phyloP scores from a whole-genome alignment of 2,329 filamentous ascomycete genomes.

The Davidsoniella australis region DNA sequence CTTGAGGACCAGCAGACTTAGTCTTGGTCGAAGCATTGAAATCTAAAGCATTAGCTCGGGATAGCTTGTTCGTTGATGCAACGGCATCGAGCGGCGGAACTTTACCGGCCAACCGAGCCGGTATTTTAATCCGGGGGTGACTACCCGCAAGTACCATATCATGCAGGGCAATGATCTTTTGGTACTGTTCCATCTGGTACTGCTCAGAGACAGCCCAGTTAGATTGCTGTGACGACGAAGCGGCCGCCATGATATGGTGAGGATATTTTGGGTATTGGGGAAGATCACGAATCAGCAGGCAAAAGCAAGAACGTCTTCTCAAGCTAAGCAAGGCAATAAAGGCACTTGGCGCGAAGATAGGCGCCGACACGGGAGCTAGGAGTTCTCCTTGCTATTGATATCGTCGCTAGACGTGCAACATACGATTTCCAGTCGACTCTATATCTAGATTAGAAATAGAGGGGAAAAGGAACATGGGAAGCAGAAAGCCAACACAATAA shows the following conservation, averaged over 20 bases:
- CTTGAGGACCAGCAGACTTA: not conserved
- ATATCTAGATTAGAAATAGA: too few relatives aligned
- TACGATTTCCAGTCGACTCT: too few relatives aligned
- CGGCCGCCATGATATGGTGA: constrained; percentile 1
- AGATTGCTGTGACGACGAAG: not conserved
- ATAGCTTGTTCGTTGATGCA: constrained; percentile 1
- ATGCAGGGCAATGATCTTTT: constrained; percentile 64
- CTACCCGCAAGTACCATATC: constrained; percentile 66
- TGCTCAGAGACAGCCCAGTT: constrained; percentile 6
- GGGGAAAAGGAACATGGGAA: too few relatives aligned
- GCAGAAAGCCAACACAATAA: too few relatives aligned
- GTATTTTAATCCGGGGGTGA: constrained; percentile 45
- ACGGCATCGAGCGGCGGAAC: constrained; percentile 14
- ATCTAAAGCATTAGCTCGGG: not conserved
- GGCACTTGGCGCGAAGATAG: too few relatives aligned
- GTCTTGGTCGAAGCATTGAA: not conserved
- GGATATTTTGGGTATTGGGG: not conserved
- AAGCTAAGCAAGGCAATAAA: too few relatives aligned
- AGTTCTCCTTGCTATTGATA: too few relatives aligned
- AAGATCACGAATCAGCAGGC: not conserved
- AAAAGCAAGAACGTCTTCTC: too few relatives aligned
- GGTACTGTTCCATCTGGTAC: constrained; percentile 35
- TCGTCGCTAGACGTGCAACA: too few relatives aligned
- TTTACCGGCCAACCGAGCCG: constrained; percentile 22
- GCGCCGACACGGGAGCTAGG: too few relatives aligned